phyloP scores from a whole-genome alignment of 495 filamentous ascomycete species.

The Podospora conica region DNA sequence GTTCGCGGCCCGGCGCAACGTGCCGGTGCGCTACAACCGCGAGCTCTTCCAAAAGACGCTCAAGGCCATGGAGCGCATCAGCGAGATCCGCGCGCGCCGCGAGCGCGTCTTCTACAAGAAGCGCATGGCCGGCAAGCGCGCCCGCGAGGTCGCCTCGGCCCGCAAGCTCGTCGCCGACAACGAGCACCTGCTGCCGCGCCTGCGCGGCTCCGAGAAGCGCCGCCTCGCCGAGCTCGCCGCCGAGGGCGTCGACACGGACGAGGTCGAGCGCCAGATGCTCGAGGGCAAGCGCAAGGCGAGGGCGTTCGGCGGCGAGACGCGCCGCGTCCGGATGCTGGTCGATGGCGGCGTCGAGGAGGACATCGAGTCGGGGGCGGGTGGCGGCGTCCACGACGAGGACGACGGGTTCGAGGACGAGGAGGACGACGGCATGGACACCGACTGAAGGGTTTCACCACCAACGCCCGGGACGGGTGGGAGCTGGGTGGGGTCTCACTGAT shows the following conservation, averaged over 20 bases:
- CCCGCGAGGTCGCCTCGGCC: constrained; percentile 67
- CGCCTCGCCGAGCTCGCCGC: constrained; percentile 45
- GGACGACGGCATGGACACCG: constrained; percentile 58
- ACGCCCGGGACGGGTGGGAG: not conserved
- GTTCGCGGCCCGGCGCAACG: constrained; percentile 87
- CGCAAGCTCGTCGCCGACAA: constrained; percentile 85
- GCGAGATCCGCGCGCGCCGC: constrained; percentile 74
- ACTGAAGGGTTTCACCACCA: constrained; percentile 44
- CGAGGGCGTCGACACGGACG: constrained; percentile 48
- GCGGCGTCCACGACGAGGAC: constrained; percentile 16
- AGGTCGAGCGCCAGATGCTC: constrained; percentile 41
- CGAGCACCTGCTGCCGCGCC: constrained; percentile 72
- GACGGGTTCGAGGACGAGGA: constrained; percentile 43
- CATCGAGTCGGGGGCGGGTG: constrained; percentile 23
- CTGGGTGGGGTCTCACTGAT: not conserved
- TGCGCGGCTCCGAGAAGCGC: constrained; percentile 51
- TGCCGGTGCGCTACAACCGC: constrained; percentile 91
- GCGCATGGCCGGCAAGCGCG: constrained; percentile 83
- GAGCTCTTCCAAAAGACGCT: constrained; percentile 80
- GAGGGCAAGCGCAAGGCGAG: constrained; percentile 32
- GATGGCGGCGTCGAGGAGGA: constrained; percentile 59
- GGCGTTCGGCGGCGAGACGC: constrained; percentile 54
- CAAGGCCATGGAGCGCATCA: constrained; percentile 83
- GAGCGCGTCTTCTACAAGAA: constrained; percentile 90
- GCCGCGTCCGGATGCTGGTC: constrained; percentile 56